Evolutionary conservation across 208 protist species (phyloP).

Genomic region (Crithidia thermophila): DNA sequence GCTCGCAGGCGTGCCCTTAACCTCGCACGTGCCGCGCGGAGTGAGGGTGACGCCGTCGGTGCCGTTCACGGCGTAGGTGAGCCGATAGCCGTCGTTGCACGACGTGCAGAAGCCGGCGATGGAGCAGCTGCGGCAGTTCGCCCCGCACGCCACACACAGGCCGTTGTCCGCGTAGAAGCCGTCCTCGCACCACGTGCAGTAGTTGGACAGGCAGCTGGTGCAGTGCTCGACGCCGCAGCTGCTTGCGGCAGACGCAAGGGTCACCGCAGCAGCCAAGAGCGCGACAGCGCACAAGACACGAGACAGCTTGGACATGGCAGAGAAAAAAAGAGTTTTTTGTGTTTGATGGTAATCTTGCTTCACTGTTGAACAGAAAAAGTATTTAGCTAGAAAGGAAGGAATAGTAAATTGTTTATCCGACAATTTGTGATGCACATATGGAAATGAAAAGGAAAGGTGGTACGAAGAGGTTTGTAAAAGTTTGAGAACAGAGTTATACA

Average conservation of each 20-base stretch:
- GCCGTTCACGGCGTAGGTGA: background rate
- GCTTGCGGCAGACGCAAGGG: background rate
- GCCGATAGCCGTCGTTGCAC: slow-evolving; percentile 22
- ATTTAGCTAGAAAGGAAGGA: background rate
- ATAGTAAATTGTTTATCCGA: no score
- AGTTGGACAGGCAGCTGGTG: slow-evolving; percentile 7
- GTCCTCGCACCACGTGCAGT: slow-evolving; percentile 13
- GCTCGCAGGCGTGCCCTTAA: background rate
- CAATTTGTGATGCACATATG: no score
- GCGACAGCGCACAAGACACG: background rate
- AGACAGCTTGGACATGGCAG: no score
- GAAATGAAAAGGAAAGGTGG: no score
- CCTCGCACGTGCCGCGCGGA: slow-evolving; percentile 3
- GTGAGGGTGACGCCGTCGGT: background rate
- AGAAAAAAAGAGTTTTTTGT: no score
- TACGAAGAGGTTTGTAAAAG: background rate
- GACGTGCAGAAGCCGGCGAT: slow-evolving; percentile 8
- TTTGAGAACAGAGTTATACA: background rate
- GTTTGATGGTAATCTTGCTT: no score
- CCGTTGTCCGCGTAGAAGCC: slow-evolving; percentile 14
- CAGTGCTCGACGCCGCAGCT: slow-evolving; percentile 13
- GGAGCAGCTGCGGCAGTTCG: slow-evolving; percentile 12
- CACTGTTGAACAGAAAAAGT: no score
- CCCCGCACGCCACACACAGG: slow-evolving; percentile 6
- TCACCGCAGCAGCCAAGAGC: background rate